Conservation (phyloP, 805 yeast species). For the Kodamaea kakaduensis region DNA sequence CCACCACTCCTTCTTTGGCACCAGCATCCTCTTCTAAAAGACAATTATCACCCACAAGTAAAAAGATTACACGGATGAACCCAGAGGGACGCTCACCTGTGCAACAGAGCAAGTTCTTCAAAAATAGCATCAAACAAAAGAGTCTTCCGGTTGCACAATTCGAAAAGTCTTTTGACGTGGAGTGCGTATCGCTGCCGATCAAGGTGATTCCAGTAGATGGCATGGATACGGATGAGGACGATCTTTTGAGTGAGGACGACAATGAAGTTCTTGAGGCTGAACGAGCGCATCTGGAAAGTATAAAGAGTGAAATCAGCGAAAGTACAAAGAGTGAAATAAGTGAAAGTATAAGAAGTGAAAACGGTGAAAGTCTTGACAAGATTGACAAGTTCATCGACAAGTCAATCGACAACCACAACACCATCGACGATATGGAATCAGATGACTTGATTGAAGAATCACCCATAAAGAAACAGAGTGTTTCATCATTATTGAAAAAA, state of each 20-base stretch:
- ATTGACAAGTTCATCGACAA: no score
- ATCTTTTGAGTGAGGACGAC: conserved; percentile 16
- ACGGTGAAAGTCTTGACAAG: no score
- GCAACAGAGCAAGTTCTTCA: conserved; percentile 13
- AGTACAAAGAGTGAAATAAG: conserved; percentile 8
- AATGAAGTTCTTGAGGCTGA: no score
- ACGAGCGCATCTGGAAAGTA: no score
- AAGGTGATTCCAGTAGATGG: conserved; percentile 1
- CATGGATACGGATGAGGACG: conserved; percentile 5
- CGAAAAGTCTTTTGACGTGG: conserved; percentile 11
- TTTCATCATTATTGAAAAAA: conserved; percentile 17
- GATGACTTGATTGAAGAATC: conserved; percentile 41
- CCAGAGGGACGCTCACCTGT: conserved; percentile 8
- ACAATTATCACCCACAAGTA: conserved; percentile 12
- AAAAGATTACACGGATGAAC: conserved; percentile 8
- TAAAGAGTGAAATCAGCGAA: conserved; percentile 10
- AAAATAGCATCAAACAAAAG: conserved; percentile 8
- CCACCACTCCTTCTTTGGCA: not conserved
- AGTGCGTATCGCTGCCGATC: conserved; percentile 6
- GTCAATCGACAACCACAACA: no score
- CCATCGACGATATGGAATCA: no score
- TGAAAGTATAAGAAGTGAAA: conserved; percentile 1
- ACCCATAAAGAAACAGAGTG: conserved; percentile 25
- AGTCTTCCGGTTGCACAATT: conserved; percentile 8
- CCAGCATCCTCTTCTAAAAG: conserved; percentile 1